Base-by-base conservation (phyloP, 352 stramenopile species). In the Globisporangium recalcitrans region DNA sequence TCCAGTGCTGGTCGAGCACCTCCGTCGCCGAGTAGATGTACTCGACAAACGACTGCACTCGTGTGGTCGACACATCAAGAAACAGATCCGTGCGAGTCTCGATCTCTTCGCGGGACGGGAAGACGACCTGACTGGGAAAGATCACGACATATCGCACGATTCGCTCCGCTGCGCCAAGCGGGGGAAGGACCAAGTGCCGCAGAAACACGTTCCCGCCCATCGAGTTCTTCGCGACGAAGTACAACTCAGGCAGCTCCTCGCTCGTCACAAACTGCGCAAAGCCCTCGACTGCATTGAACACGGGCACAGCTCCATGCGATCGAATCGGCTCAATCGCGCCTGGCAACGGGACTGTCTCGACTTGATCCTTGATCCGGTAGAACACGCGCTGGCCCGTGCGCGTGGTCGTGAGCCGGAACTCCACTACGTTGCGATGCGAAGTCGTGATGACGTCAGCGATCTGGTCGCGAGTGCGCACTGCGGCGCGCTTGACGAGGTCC, bases 11-110 rank as follows among this genome's bases (percentile, higher is more conserved):
- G 63, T 93, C 85, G 57, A 93, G 62, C 31, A 91, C 81, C 51
- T 91, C 82, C 2, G 82, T 93, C 19, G 85, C 85, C 40, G 85
- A 93, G 68, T 93, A 93, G 46, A 93, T 74, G 48, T 90, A 78
- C 67, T 93, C 85, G 63, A 93, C 82, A 13, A 92, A 52, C 14
- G 74, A 70, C 69, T 92, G 81, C 9, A 91, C 73, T 19, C 82
- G 81, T 11, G 70, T 87, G 1, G 82, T 92, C 24, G 81, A 91
- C 26, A 88, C 80, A 36, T 89, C 67, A 1, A 93, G 62, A 44
- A 93, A 88, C 29, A 92, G 49, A 31, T 92, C 85, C 8, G 85
- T 90, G 40, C 85, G 71, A 38, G 72, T 75, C 63, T 92, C 85
- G 16, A 93, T 80, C 52, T 92, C 85, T 29, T 89, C 85, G 21